Conservation (phyloP, 805 yeast species). For the Zygoascus biomembranicola region DNA sequence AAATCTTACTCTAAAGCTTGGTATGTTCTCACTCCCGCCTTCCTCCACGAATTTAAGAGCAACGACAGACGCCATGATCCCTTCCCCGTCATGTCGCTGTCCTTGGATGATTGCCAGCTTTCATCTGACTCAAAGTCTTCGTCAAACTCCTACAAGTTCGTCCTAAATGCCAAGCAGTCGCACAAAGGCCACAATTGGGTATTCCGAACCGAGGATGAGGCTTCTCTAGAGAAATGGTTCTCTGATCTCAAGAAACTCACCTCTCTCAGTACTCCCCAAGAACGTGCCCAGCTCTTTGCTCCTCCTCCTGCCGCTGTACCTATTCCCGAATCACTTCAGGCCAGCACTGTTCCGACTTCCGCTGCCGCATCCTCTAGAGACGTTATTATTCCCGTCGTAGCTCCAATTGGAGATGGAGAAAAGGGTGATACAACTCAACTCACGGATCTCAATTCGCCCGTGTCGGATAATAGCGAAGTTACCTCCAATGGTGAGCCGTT, state of each 20-base stretch:
- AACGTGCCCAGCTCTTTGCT: slow-evolving; percentile 12
- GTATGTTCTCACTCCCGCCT: slow-evolving; percentile 84
- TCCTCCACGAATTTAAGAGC: slow-evolving; percentile 82
- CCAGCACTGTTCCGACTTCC: background rate
- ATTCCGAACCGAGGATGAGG: slow-evolving; percentile 82
- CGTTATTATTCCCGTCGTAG: background rate
- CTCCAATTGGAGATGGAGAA: background rate
- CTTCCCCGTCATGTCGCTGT: slow-evolving; percentile 72
- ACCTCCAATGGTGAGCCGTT: slow-evolving; percentile 22
- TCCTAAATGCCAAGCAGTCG: slow-evolving; percentile 63
- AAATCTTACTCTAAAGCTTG: slow-evolving; percentile 87
- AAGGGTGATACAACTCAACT: background rate
- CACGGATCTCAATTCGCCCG: slow-evolving; percentile 11
- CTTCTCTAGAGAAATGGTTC: slow-evolving; percentile 77
- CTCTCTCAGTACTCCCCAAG: slow-evolving; percentile 46
- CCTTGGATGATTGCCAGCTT: slow-evolving; percentile 70
- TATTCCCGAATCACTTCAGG: slow-evolving; percentile 5
- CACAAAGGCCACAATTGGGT: slow-evolving; percentile 90
- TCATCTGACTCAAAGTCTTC: slow-evolving; percentile 74
- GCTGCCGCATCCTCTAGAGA: background rate
- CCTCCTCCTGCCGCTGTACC: slow-evolving; percentile 8
- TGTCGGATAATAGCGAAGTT: slow-evolving; percentile 20
- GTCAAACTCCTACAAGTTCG: slow-evolving; percentile 47
- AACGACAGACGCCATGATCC: slow-evolving; percentile 75
- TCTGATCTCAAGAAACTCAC: slow-evolving; percentile 66